Percentiles rank a stretch among this genome's conserved stretches.
These are phyloP conservation scores for Chytriomyces sp. DNA, from an alignment of 192 early-diverging fungal genomes.

Conservation along the genomic window DNA sequence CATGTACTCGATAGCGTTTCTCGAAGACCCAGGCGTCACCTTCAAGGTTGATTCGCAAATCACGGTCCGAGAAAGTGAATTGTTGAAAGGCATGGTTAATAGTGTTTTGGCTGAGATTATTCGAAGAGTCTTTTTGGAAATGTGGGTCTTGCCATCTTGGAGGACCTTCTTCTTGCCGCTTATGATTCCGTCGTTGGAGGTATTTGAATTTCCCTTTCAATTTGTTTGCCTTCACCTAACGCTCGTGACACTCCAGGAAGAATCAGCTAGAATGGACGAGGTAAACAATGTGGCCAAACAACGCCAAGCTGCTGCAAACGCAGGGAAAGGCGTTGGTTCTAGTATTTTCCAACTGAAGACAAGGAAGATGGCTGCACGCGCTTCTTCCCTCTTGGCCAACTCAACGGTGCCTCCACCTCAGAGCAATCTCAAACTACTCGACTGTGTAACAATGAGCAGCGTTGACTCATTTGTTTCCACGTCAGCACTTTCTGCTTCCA, in stretches of 20 bases:
- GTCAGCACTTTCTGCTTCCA: no score
- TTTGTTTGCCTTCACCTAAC: neutral
- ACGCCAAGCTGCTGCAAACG: neutral
- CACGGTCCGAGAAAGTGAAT: conserved; percentile 52
- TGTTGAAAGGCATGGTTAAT: conserved; percentile 51
- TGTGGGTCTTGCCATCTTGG: conserved; percentile 61
- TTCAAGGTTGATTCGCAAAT: conserved; percentile 53
- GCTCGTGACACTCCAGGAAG: conserved; percentile 16
- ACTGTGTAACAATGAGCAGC: neutral
- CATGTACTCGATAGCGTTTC: conserved; percentile 56
- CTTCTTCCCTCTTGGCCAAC: neutral
- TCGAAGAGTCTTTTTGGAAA: conserved; percentile 54
- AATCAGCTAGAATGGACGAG: conserved; percentile 30
- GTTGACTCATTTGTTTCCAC: neutral
- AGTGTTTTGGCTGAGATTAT: conserved; percentile 46
- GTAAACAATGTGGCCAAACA: conserved; percentile 18
- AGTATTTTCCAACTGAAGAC: conserved; percentile 4
- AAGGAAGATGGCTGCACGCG: neutral
- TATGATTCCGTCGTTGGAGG: conserved; percentile 51
- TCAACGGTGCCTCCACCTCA: neutral
- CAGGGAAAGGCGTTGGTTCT: neutral
- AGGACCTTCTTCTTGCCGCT: conserved; percentile 55
- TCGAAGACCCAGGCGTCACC: conserved; percentile 54
- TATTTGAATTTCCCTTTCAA: neutral
- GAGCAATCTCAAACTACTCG: neutral